phyloP scores from a whole-genome alignment of 768 basidiomycete species.

The Wakefieldia striispora region DNA sequence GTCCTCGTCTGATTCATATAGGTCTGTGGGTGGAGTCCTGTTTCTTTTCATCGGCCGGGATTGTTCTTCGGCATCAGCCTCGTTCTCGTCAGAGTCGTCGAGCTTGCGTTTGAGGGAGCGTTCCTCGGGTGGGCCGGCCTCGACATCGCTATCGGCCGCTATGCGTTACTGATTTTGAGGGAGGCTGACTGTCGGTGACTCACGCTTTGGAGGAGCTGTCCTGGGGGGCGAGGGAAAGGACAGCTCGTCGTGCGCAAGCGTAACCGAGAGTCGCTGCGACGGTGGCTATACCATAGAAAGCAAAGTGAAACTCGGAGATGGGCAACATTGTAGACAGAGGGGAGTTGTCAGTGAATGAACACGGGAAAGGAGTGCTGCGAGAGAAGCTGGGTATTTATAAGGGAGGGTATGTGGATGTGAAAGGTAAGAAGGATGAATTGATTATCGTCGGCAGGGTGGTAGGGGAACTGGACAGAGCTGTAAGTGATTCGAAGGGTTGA shows the following conservation, averaged over 20 bases:
- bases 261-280: conserved; percentile 61
- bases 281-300: conserved; percentile 56
- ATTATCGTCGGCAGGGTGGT: conserved; percentile 21
- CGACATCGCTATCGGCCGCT: conserved; percentile 32
- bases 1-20: conserved; percentile 26
- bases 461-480: not conserved
- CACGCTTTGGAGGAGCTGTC: conserved; percentile 26
- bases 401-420: conserved; percentile 12
- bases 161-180: conserved; percentile 27
- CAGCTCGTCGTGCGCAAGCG: conserved; percentile 46
- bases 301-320: conserved; percentile 51
- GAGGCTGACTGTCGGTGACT: conserved; percentile 31
- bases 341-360: too few relatives aligned
- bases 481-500: conserved; percentile 12
- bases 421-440: conserved; percentile 3
- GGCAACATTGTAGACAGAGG: conserved; percentile 41
- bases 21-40: conserved; percentile 41
- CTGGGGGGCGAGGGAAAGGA: conserved; percentile 14
- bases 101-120: conserved; percentile 34
- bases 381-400: conserved; percentile 21
- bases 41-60: conserved; percentile 34
- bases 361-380: not conserved
- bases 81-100: conserved; percentile 23
- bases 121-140: conserved; percentile 26
- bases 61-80: conserved; percentile 30